Base-by-base conservation (phyloP, 2,329 filamentous ascomycete genomes). In the Colletotrichum musae region DNA sequence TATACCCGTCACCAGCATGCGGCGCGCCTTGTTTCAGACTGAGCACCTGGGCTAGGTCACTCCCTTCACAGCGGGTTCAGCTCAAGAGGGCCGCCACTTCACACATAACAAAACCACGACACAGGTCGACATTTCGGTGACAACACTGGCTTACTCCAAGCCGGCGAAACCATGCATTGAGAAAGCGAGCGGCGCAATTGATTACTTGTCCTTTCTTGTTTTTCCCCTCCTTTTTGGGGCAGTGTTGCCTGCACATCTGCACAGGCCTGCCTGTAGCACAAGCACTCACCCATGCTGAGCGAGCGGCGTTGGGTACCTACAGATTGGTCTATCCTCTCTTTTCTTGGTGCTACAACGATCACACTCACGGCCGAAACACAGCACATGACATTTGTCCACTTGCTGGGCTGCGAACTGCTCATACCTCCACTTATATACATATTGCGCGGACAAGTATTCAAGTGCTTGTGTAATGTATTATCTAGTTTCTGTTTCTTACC, bases 21-120 rank as follows among this genome's bases (percentile, higher is more conserved):
- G 64, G 68, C 58, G 64, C 24, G 28, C 32, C 36, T 21, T 28
- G 68, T 70, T 70, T 70, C 68, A 64, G 64, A 59, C 54, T 69
- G 52, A 56, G 58, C 48, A 64, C 53, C 32, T 43, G 47, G 57
- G 64, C 64, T 48, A 45, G 68, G 64, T 53, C 58, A 41, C 45
- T 54, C 58, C 68, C 64, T 64, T 39, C 41, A 59, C 58, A 50
- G 21, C 47, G 16, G 12, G 16, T 18, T n/a, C 18, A 24, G 43
- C 16, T 45, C 52, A 52, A 28, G 47, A 50, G 39, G 16, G 21
- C 28, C 26, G 18, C 13, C 48, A 48, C 39, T 15, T 10, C 24
- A 39, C 36, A n/a, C 15, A 57, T 28, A 16, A 36, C n/a, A 36
- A 48, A 45, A 48, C 24, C 36, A 36, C 41, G 18, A 43, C 57